Conservation (phyloP, 352 stramenopile genomes). For the Pythium insidiosum region DNA sequence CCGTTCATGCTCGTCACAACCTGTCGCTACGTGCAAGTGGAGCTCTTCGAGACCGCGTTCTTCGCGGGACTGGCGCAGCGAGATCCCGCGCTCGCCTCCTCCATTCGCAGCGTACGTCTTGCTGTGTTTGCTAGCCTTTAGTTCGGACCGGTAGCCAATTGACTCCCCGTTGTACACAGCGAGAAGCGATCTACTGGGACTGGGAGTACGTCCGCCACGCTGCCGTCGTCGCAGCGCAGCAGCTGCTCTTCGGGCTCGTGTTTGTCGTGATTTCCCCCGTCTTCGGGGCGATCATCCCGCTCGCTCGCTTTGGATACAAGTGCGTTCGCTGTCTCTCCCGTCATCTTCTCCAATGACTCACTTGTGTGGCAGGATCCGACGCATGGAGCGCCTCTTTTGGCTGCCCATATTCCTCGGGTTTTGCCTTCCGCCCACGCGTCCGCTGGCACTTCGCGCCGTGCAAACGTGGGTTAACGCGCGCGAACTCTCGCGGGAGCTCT, state of each 20-base stretch:
- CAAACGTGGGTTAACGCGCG: constrained; percentile 60
- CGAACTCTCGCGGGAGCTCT: constrained; percentile 59
- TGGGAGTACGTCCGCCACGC: constrained; percentile 59
- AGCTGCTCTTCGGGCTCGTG: constrained; percentile 47
- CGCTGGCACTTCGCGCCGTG: constrained; percentile 33
- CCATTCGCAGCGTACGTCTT: constrained; percentile 29
- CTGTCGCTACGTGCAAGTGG: constrained; percentile 47
- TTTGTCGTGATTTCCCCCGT: constrained; percentile 36
- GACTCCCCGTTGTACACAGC: constrained; percentile 7
- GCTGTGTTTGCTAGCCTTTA: no score
- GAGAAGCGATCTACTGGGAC: constrained; percentile 66
- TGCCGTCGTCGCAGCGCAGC: constrained; percentile 29
- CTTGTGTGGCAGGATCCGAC: constrained; percentile 30
- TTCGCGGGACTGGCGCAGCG: constrained; percentile 45
- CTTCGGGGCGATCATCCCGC: constrained; percentile 37
- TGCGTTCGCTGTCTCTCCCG: constrained; percentile 7
- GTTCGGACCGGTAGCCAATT: background rate
- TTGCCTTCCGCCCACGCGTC: constrained; percentile 29
- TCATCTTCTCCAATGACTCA: constrained; percentile 3
- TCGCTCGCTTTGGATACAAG: constrained; percentile 56
- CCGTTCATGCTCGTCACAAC: constrained; percentile 46
- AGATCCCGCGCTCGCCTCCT: constrained; percentile 25
- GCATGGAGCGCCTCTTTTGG: constrained; percentile 59
- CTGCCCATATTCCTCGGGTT: constrained; percentile 52
- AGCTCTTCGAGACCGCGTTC: constrained; percentile 64